Base-by-base conservation (phyloP, 2,329 filamentous ascomycete genomes). In the Drechslerella dactyloides region DNA sequence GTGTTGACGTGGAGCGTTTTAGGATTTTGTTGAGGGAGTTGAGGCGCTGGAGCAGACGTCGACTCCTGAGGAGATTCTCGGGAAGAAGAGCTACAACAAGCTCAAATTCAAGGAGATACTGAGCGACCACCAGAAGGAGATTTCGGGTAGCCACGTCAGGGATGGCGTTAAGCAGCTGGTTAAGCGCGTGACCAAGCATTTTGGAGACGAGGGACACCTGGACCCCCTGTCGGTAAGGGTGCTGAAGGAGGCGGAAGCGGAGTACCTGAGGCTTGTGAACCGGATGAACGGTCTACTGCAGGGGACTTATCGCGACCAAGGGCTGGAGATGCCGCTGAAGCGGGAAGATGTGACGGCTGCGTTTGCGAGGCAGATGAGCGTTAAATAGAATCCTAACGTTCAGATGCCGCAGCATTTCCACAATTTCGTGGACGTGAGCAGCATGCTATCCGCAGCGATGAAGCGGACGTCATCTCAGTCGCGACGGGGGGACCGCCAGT, bases 151-250 rank as follows among this genome's bases (percentile, higher is more conserved):
- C 78, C 92, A 97, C 80, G 85, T 97, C 48, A 86, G 90, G 74
- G 92, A 93, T 78, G 93, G 93, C n/a, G 89, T 96, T 75, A 91
- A 96, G 77, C 86, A 90, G 60, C 83, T 97, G 75, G 89, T 89
- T 77, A 96, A 96, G 82, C 86, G 93, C 55, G 90, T 97, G 0
- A 93, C 97, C 81, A 99, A 97, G 82, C 93, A 97, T 80, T 97
- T 97, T 83, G 91, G 91, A 48, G 91, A 96, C 75, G 90, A 88
- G 3, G 91, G 96, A 75, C 90, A 93, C 74, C 86, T 87, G 62
- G 85, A 82, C 21, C 82, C 89, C 58, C 77, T 89, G 56, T 85
- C 88, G 23, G 79, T 80, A 50, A 85, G 86, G 78, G 86, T 89
- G 27, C 80, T 85, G 55, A 84, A 83, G 64, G 85, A 85, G 77